Conservation (phyloP, 2,329 filamentous ascomycete species). For the Diaporthe sp. region DNA sequence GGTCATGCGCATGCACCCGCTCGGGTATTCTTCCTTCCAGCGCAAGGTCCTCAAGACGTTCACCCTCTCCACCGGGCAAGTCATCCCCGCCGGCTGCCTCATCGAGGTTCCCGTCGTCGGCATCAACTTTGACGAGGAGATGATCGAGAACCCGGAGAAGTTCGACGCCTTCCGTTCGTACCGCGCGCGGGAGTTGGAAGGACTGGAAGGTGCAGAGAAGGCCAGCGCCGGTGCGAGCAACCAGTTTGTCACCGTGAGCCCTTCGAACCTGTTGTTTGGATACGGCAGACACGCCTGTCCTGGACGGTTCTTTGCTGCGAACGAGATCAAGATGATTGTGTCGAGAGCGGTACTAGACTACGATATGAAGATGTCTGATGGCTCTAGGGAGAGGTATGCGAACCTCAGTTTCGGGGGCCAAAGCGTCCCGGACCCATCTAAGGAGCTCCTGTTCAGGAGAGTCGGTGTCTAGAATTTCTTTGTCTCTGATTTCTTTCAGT, state of each 20-base stretch:
- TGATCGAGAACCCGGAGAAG: conserved; percentile 53
- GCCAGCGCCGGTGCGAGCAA: conserved; percentile 48
- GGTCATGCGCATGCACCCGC: conserved; percentile 48
- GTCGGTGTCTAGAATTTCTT: conserved; percentile 30
- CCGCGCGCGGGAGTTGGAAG: conserved; percentile 50
- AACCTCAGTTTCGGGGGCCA: conserved; percentile 46
- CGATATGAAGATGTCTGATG: conserved; percentile 48
- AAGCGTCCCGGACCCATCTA: conserved; percentile 45
- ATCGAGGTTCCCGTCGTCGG: conserved; percentile 57
- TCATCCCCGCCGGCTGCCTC: conserved; percentile 59
- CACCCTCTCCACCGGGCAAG: conserved; percentile 67
- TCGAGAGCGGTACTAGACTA: conserved; percentile 48
- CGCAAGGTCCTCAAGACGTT: conserved; percentile 66
- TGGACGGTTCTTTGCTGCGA: conserved; percentile 55
- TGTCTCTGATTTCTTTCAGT: no score
- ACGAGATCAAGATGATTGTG: conserved; percentile 55
- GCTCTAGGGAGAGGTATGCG: conserved; percentile 45
- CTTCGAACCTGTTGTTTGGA: conserved; percentile 54
- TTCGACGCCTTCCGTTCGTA: conserved; percentile 58
- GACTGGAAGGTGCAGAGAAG: conserved; percentile 47
- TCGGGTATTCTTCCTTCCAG: conserved; percentile 57
- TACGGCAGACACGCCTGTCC: conserved; percentile 58
- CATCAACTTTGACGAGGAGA: conserved; percentile 54
- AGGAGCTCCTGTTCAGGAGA: conserved; percentile 46
- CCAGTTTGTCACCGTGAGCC: conserved; percentile 57